Evolutionary conservation across 2,329 filamentous ascomycete genomes (phyloP).

Genomic region (Ceratocystis albifundus): DNA sequence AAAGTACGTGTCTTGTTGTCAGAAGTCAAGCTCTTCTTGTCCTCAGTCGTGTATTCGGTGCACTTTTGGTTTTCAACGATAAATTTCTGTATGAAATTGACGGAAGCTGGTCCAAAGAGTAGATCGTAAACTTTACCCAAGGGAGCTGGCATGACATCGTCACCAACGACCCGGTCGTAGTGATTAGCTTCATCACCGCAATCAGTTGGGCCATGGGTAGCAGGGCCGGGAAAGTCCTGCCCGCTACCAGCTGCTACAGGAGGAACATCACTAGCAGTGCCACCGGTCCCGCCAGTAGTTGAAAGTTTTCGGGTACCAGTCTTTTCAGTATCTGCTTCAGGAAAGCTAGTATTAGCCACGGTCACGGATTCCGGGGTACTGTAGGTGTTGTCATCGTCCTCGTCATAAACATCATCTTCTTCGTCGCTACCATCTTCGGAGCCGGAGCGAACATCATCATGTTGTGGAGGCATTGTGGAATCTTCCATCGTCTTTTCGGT

Average conservation of each 20-base stretch:
- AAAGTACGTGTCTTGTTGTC: conserved; percentile 66
- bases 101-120: conserved; percentile 72
- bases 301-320: conserved; percentile 61
- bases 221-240: conserved; percentile 72
- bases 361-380: conserved; percentile 26
- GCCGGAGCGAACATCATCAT: conserved; percentile 42
- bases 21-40: conserved; percentile 63
- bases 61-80: conserved; percentile 80
- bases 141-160: conserved; percentile 76
- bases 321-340: conserved; percentile 49
- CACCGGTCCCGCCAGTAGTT: conserved; percentile 28
- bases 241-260: conserved; percentile 34
- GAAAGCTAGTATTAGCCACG: conserved; percentile 30
- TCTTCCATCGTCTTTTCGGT: conserved; percentile 65
- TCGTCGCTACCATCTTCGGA: conserved; percentile 51
- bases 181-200: conserved; percentile 69
- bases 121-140: conserved; percentile 83
- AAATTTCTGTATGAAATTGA: conserved; percentile 75
- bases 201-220: conserved; percentile 69
- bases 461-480: conserved; percentile 20
- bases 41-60: conserved; percentile 73
- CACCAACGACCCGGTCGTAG: conserved; percentile 73
- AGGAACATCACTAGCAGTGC: conserved; percentile 34
- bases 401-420: conserved; percentile 64
- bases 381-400: conserved; percentile 60